Base-by-base conservation (phyloP, 805 yeast species). In the Metschnikowia noctiluminum region DNA sequence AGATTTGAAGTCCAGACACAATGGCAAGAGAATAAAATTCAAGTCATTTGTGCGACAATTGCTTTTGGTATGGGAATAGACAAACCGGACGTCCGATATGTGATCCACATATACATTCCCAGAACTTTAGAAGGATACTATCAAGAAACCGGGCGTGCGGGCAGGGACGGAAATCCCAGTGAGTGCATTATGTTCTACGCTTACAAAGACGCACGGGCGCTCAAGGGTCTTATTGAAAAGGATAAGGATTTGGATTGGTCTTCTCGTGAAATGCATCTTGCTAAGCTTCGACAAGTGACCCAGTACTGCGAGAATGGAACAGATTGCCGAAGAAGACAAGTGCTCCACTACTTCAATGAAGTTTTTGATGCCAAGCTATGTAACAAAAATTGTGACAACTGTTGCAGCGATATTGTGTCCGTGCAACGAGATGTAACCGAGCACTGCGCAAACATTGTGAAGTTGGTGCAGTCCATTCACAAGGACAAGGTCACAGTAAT, bases 1-100 rank as follows among this genome's bases (percentile, higher is more conserved):
- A 74, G 98, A 50, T 68, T 79, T 16, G 54, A 64, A 3, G 81
- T 89, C n/a, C 99, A 94, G 65, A 71, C 71, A 21, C 72, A 69
- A 31, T 94, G 99, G 99, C 99, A 94, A 64, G 62, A 69, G 1
- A 85, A 86, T 47, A 63, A 66, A 16, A 69, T 85, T 21, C 85
- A 84, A 61, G 85, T 91, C 1, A 90, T 94, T 12, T 92, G 97
- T 70, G 99, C 99, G 0, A 94, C 99, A 0, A 87, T 94, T 59
- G 99, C 99, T 0, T 94, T 94, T 75, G 99, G 99, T 28, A 94
- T 94, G 99, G 99, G 99, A 42, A 92, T 94, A 48, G 99, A 94
- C 68, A 94, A 94, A 64, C 87, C 97, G 0, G 96, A 94, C 66
- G 99, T 94, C 11, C 73, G 99, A 41, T 91, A 78, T 70, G 98